Percentiles rank a stretch among this genome's conserved stretches.
phyloP scores from a whole-genome alignment of 768 basidiomycete genomes.

The Tubosaeta sp. region DNA sequence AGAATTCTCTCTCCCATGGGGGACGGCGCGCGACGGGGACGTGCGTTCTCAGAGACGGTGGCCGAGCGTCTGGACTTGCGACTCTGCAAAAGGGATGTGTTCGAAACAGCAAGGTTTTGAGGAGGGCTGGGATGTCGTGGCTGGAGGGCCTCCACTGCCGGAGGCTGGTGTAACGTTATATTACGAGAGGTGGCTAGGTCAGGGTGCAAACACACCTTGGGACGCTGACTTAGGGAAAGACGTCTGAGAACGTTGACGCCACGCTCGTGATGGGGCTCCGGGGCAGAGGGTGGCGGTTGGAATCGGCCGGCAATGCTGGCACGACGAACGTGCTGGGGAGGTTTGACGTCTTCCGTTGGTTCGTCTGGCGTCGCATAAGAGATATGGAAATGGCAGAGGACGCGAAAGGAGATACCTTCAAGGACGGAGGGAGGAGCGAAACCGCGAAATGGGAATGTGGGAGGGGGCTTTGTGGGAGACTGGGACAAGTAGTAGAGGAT shows the following conservation, averaged over 20 bases:
- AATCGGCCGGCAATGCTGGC: constrained; percentile 58
- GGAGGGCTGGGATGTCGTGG: constrained; percentile 41
- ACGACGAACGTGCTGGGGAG: constrained; percentile 51
- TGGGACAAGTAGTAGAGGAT: constrained; percentile 66
- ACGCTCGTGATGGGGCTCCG: constrained; percentile 55
- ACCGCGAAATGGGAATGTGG: constrained; percentile 59
- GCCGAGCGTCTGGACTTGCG: constrained; percentile 53
- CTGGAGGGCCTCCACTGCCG: constrained; percentile 17
- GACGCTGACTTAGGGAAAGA: constrained; percentile 62
- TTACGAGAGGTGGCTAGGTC: not conserved
- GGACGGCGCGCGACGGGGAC: constrained; percentile 66
- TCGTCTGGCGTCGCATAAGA: constrained; percentile 32
- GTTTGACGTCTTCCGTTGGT: constrained; percentile 38
- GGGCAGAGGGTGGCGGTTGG: constrained; percentile 38
- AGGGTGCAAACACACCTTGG: constrained; percentile 43
- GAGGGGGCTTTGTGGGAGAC: constrained; percentile 49
- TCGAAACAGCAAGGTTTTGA: constrained; percentile 47
- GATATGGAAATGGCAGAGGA: not conserved
- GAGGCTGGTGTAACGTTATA: constrained; percentile 8
- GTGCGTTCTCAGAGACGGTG: constrained; percentile 45
- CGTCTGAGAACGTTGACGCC: constrained; percentile 70
- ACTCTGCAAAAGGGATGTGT: constrained; percentile 22
- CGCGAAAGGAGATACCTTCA: constrained; percentile 48
- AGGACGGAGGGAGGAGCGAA: constrained; percentile 50
- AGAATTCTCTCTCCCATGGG: constrained; percentile 91